Conservation (phyloP, 2,329 filamentous ascomycete genomes). For the Hypoxylon rubiginosum region DNA sequence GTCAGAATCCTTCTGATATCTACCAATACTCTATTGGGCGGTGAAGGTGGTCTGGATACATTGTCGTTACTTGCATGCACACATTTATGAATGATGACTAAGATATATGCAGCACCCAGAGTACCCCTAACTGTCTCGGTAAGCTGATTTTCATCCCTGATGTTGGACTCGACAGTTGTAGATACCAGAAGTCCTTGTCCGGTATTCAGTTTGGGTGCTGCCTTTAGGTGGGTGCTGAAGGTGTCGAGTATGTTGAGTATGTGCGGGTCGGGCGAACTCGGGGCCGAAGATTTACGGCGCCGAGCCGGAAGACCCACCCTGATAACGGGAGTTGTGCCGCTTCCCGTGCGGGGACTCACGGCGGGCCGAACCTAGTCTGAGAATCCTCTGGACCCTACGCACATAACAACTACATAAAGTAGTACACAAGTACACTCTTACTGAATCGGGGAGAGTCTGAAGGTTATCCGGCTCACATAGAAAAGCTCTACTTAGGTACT, state of each 20-base stretch:
- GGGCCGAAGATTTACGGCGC: conserved; percentile 3
- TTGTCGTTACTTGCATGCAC: not conserved
- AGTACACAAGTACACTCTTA: not conserved
- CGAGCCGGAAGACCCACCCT: not conserved
- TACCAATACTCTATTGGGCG: no score
- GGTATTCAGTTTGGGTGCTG: not conserved
- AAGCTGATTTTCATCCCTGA: not conserved
- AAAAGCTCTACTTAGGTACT: not conserved
- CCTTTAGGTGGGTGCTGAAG: no score
- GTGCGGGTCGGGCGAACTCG: conserved; percentile 1
- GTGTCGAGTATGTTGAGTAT: no score
- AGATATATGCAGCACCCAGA: not conserved
- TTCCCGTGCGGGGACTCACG: not conserved
- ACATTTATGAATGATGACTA: not conserved
- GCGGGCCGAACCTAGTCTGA: not conserved
- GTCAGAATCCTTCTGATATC: not conserved
- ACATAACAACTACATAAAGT: not conserved
- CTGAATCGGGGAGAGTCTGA: not conserved
- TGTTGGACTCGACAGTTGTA: no score
- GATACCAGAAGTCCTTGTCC: not conserved
- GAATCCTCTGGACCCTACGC: not conserved
- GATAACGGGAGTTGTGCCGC: not conserved
- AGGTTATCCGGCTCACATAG: no score
- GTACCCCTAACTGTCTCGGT: no score
- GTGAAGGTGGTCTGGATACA: no score